These are phyloP conservation scores for Boletales sp. DNA, from an alignment of 768 basidiomycete species.

Conservation along the genomic window DNA sequence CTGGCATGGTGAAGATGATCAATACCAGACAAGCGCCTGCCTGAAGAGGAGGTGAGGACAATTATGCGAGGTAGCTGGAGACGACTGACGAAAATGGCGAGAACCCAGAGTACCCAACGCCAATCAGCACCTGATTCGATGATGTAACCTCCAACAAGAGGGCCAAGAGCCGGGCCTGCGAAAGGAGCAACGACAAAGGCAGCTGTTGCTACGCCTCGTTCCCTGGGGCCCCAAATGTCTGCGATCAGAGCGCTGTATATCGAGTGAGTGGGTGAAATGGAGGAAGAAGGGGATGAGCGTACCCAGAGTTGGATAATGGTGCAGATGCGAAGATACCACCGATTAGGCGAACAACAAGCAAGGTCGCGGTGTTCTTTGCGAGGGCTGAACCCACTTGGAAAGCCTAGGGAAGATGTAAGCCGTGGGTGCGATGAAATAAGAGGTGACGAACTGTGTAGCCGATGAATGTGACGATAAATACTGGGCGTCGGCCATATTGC, in stretches of 20 bases:
- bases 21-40: constrained; percentile 45
- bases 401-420: constrained; percentile 27
- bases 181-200: constrained; percentile 66
- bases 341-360: constrained; percentile 71
- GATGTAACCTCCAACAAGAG: constrained; percentile 48
- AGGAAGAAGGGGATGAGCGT: constrained; percentile 7
- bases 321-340: constrained; percentile 66
- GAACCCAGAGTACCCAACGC: constrained; percentile 66
- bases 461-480: constrained; percentile 55
- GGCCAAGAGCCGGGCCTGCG: constrained; percentile 60
- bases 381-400: constrained; percentile 66
- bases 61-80: neutral
- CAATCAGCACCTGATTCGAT: constrained; percentile 40
- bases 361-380: constrained; percentile 53
- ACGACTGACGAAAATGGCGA: constrained; percentile 47
- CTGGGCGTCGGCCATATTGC: constrained; percentile 54
- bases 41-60: constrained; percentile 22
- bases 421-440: too few species aligned
- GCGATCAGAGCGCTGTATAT: constrained; percentile 44
- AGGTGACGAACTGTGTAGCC: constrained; percentile 45
- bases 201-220: constrained; percentile 62
- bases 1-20: constrained; percentile 55
- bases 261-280: neutral
- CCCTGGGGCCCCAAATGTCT: constrained; percentile 60
- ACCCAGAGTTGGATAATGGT: constrained; percentile 70